Evolutionary conservation across 2,329 filamentous ascomycete genomes (phyloP), one percentile per base, ranked within the genome.

Genomic region (Sporothrix pallida): DNA sequence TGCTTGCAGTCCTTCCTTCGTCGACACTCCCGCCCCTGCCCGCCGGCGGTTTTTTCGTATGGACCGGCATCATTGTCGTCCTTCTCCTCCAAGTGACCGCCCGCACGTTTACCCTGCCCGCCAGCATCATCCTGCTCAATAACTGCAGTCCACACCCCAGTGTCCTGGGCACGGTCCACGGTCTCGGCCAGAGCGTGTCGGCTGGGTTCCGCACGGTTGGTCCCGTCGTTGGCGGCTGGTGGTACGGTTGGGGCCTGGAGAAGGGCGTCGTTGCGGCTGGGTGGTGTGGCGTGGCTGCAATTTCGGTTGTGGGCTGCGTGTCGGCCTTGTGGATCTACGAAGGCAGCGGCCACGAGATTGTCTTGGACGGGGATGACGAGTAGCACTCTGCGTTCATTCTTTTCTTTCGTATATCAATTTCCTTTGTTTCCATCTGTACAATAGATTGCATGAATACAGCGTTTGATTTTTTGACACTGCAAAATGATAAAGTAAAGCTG

Each of bases 21-120:
- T 74, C 83, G 70, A 63, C 60, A 4, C 31, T 63, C 1, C 60
- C 60, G 20, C 78, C 84, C 54, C 78, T 81, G 1, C 76, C 84
- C 0, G 83, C 84, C 0, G 84, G 83, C 0, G 87, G 87, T 0
- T 75, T 84, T 26, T 80, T 84, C 73, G 83, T 91, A 48, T 93
- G 89, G 91, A 81, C 86, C 1, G 87, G 87, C 17, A 90, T 93
- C 74, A 84, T 86, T 84, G 26, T 71, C 4, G 63, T 75, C 2
- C 65, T 75, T 12, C 70, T 88, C n/a, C 79, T 94, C 7, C 92
- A 94, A 79, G 92, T 94, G n/a, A 84, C 91, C 5, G 92, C 90
- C 0, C 86, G 92, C 46, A 95, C 92, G 0, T 93, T 94, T 76
- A 86, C 87, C 0, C 80, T 88, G 5, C 87, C 87, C 0, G 86